Evolutionary conservation across 441 rosid genomes (phyloP).

Genomic region (Mallotus japonicus): DNA sequence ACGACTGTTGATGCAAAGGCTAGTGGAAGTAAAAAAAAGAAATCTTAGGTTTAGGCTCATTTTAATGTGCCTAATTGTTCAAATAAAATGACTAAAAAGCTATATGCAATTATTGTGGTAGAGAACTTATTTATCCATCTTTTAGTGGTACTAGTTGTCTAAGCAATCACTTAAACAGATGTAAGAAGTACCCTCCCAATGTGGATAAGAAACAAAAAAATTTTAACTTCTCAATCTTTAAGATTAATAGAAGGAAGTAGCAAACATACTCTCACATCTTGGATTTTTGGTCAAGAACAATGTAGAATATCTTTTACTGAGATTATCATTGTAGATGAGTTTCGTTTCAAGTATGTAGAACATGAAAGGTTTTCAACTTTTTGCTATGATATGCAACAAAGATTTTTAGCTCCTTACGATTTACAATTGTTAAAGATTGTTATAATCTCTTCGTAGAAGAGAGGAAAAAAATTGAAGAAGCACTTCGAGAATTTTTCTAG

Average conservation of each 20-base stretch:
- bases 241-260: background rate
- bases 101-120: background rate
- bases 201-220: background rate
- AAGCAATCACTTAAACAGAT: background rate
- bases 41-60: background rate
- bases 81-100: background rate
- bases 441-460: background rate
- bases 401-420: background rate
- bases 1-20: too few relatives aligned
- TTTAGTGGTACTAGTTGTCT: background rate
- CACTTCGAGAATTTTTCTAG: background rate
- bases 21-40: too few relatives aligned
- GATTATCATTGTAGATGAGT: background rate
- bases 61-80: too few relatives aligned
- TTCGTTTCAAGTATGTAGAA: background rate
- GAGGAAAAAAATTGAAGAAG: background rate
- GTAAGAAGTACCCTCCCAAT: background rate
- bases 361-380: background rate
- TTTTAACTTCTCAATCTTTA: background rate
- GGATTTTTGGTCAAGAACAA: background rate
- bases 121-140: background rate
- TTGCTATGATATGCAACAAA: background rate
- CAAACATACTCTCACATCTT: background rate
- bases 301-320: background rate
- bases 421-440: background rate